Percentiles rank a stretch among this genome's conserved stretches.
Evolutionary conservation across 2,329 filamentous ascomycete genomes (phyloP).

Genomic region (Xylaria sp.): DNA sequence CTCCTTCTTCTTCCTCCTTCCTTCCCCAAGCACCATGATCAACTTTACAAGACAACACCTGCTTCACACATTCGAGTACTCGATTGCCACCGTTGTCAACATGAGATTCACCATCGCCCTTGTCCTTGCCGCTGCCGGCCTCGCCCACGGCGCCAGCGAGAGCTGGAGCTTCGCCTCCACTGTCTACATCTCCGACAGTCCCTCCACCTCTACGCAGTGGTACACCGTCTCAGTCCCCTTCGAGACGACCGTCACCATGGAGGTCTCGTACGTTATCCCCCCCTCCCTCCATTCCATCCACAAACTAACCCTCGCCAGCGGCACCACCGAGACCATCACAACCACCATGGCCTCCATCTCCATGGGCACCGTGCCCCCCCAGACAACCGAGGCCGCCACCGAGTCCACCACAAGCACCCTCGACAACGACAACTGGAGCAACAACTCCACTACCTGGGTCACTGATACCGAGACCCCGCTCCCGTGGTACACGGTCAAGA

Average conservation of each 20-base stretch:
- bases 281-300: neutral
- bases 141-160: neutral
- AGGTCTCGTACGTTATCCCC: constrained; percentile 9
- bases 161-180: constrained; percentile 13
- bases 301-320: constrained; percentile 1
- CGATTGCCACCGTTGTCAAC: neutral
- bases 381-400: too few species aligned
- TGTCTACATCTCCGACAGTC: neutral
- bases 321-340: constrained; percentile 5
- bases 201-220: neutral
- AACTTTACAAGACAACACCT: too few species aligned
- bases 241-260: constrained; percentile 4
- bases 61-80: too few species aligned
- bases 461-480: neutral
- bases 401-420: too few species aligned
- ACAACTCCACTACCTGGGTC: neutral
- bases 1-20: too few species aligned
- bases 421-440: too few species aligned
- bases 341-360: constrained; percentile 8
- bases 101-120: constrained; percentile 5
- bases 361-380: constrained; percentile 8
- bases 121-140: neutral
- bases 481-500: too few species aligned
- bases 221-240: constrained; percentile 11
- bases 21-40: too few species aligned